Evolutionary conservation across 169 alveolate species (phyloP).

Genomic region (Amoebophrya sp.): DNA sequence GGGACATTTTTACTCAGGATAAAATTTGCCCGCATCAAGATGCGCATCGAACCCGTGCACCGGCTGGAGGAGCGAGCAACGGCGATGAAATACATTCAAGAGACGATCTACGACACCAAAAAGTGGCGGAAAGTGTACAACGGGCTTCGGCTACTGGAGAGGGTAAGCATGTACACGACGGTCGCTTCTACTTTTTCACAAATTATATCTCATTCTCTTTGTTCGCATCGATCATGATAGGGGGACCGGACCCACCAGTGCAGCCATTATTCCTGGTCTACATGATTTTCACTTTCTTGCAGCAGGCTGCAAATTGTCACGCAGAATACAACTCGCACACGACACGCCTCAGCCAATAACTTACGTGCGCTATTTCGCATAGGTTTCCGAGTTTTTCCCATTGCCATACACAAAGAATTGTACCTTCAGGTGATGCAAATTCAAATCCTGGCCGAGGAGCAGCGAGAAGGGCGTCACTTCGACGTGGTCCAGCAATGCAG

Average conservation of each 20-base stretch:
- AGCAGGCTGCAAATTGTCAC: too few species aligned
- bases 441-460: not conserved
- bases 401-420: too few species aligned
- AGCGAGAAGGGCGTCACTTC: not conserved
- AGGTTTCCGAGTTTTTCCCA: too few species aligned
- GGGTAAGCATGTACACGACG: not conserved
- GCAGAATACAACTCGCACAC: too few species aligned
- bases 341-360: too few species aligned
- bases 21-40: not conserved
- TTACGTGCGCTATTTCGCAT: too few species aligned
- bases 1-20: too few species aligned
- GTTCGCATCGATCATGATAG: too few species aligned
- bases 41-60: not conserved
- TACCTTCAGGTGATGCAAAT: conserved; percentile 19
- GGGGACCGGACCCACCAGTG: too few species aligned
- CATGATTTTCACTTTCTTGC: too few species aligned
- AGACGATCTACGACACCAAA: not conserved
- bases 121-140: not conserved
- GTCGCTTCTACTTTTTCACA: not conserved
- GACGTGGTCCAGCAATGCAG: not conserved
- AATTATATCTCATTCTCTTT: not conserved
- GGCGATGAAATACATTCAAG: not conserved
- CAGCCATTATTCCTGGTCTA: too few species aligned
- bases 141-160: not conserved
- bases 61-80: not conserved